Evolutionary conservation across 2,329 filamentous ascomycete genomes (phyloP).

Genomic region (Epicoccum sorghinum): DNA sequence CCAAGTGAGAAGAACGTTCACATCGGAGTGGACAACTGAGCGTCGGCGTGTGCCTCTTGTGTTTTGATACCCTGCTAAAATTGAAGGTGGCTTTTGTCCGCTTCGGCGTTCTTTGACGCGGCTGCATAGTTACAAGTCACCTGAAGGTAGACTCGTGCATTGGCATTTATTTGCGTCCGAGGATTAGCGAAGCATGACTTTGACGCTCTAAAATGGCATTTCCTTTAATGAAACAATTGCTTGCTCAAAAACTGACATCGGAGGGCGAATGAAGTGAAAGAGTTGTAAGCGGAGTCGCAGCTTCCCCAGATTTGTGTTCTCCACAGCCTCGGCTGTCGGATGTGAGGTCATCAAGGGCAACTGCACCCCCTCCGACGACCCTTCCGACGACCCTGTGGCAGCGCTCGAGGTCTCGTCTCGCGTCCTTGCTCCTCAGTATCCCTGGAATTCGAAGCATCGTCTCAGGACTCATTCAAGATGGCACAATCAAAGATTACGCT

Average conservation of each 20-base stretch:
- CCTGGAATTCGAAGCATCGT: neutral
- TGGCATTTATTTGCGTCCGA: neutral
- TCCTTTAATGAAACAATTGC: no score
- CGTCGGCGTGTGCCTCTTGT: neutral
- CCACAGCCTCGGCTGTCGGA: constrained; percentile 13
- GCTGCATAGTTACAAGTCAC: neutral
- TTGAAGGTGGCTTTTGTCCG: constrained; percentile 7
- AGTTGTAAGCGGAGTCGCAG: neutral
- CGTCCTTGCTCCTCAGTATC: no score
- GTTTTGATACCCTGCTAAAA: constrained; percentile 24
- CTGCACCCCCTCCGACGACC: neutral
- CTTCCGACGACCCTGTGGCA: neutral
- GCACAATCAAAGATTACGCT: constrained; percentile 59
- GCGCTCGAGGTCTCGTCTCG: neutral
- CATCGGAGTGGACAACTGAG: constrained; percentile 63
- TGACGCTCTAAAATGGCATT: no score
- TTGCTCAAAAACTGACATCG: no score
- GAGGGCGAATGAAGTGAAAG: no score
- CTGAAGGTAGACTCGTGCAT: constrained; percentile 2
- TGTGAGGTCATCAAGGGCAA: neutral
- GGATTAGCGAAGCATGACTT: no score
- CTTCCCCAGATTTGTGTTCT: constrained; percentile 6
- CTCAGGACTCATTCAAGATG: constrained; percentile 41
- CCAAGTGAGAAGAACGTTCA: constrained; percentile 66
- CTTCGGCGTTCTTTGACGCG: constrained; percentile 15